Evolutionary conservation across 2,329 filamentous ascomycete species (phyloP), one percentile per base, ranked within the genome.

Genomic region (Fusarium lyarnte): DNA sequence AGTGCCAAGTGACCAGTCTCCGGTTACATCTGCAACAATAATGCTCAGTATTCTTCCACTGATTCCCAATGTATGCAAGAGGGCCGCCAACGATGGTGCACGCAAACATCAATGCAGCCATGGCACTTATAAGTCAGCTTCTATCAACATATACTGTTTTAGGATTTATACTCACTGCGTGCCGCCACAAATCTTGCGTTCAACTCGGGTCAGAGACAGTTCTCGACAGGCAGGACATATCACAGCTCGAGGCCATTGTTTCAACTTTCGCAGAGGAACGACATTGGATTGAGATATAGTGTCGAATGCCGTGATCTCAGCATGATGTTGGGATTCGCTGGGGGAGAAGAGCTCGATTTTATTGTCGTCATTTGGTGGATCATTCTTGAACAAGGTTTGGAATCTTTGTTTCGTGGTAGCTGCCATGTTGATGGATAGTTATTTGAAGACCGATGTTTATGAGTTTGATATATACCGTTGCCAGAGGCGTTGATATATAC

Each of bases 11-110:
- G 0, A 42, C 75, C 25, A 77, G 27, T 33, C 75, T 73, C 19
- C 67, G 55, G 8, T 76, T 73, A 42, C 75, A 77, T 31, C 75
- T 66, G 27, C 75, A 77, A 25, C 75, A 77, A 16, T 77, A 77
- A 49, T 77, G 75, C 41, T 77, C 75, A 9, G 58, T 45, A n/a
- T 77, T 63, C 53, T 77, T 77, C 61, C 74, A 77, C 8, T 69
- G 58, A 17, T 65, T 69, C 4, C 69, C 69, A 2, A 63, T 23
- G 27, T 76, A 77, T 0, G 72, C 69, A 2, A 76, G 45, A 10
- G 66, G 66, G 0, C 64, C 69, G 2, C 75, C 75, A 7, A 77
- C 42, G 4, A 77, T 27, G 2, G 66, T 76, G 16, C 73, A 77
- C 2, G 58, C 33, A 6, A 77, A 74, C 49, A 77, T 63, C 6